Conservation (phyloP, 495 filamentous ascomycete species). For the Neurospora discreta region DNA sequence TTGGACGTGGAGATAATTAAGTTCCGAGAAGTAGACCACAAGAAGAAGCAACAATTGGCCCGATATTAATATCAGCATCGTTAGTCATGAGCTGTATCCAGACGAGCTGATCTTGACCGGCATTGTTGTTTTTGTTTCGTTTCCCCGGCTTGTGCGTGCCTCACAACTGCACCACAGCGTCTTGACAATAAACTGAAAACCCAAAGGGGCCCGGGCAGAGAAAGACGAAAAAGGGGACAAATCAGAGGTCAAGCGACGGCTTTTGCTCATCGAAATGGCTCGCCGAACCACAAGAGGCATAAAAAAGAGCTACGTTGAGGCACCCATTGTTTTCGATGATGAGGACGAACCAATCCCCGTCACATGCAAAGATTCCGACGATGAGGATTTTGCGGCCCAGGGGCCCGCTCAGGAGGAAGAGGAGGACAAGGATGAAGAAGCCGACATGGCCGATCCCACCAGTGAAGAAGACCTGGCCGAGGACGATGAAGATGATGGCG, state of each 20-base stretch:
- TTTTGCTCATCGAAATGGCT: slow-evolving; percentile 3
- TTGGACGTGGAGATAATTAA: neutral
- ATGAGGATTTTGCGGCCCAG: slow-evolving; percentile 13
- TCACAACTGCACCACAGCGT: neutral
- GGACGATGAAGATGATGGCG: slow-evolving; percentile 10
- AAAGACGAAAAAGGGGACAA: neutral
- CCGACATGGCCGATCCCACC: slow-evolving; percentile 3
- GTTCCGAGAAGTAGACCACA: neutral
- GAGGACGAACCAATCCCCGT: slow-evolving; percentile 14
- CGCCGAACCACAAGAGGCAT: slow-evolving; percentile 12
- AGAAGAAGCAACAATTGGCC: neutral
- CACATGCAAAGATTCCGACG: slow-evolving; percentile 5
- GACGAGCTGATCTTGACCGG: neutral
- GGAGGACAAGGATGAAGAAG: slow-evolving; percentile 13
- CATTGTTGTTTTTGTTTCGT: neutral
- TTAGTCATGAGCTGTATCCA: neutral
- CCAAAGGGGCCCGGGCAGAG: neutral
- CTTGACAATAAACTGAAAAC: neutral
- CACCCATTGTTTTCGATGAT: slow-evolving; percentile 11
- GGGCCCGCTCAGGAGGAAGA: slow-evolving; percentile 2
- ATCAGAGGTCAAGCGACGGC: neutral
- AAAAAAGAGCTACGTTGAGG: slow-evolving; percentile 16
- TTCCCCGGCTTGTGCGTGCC: neutral
- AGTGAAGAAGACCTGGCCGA: slow-evolving; percentile 3
- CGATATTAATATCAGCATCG: neutral